phyloP scores from a whole-genome alignment of 345 rosid species.

The Salix brachista region DNA sequence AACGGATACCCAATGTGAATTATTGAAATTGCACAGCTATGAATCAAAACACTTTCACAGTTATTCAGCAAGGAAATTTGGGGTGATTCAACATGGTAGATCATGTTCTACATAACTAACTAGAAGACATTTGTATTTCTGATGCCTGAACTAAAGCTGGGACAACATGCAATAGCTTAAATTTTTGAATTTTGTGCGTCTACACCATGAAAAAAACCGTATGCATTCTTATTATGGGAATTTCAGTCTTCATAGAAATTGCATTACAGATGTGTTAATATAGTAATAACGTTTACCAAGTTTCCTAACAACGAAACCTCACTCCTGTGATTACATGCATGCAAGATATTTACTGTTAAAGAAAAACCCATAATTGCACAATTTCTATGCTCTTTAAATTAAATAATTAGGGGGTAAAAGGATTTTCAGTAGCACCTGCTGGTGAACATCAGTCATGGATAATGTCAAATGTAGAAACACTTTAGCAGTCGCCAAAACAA shows the following conservation, averaged over 20 bases:
- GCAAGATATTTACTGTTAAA: slow-evolving; percentile 7
- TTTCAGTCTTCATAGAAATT: neutral
- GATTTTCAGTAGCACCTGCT: slow-evolving; percentile 55
- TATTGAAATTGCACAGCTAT: neutral
- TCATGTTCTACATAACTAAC: neutral
- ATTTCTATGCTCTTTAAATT: neutral
- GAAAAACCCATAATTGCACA: neutral
- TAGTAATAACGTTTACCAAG: neutral
- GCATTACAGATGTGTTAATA: neutral
- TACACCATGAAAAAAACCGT: neutral
- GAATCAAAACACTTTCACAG: neutral
- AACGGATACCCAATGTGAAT: neutral
- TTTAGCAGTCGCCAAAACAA: slow-evolving; percentile 85
- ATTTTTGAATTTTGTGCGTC: too few species aligned
- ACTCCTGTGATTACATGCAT: slow-evolving; percentile 3
- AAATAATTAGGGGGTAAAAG: neutral
- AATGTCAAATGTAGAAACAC: slow-evolving; percentile 82
- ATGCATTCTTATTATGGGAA: neutral
- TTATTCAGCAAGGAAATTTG: neutral
- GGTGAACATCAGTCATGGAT: slow-evolving; percentile 96
- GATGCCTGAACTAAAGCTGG: neutral
- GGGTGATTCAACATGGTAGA: neutral
- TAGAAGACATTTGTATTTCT: neutral
- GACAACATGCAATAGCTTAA: neutral
- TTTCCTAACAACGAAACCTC: slow-evolving; percentile 1